Base-by-base conservation (phyloP, 495 filamentous ascomycete species). In the Wilcoxina mikolae region DNA sequence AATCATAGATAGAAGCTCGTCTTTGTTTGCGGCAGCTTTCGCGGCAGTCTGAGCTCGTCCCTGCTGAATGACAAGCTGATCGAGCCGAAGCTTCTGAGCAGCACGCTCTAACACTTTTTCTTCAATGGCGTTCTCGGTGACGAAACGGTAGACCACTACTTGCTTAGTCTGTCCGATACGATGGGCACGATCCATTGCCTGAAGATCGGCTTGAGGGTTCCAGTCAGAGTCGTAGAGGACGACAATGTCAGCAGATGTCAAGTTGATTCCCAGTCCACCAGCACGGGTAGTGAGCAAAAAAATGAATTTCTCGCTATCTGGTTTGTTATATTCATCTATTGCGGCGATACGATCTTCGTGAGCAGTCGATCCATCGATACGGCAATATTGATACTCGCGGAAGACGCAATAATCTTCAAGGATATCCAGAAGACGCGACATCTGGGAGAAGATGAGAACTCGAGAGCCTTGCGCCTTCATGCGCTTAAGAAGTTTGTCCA, bases 1-100 rank as follows among this genome's bases (percentile, higher is more conserved):
- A 60, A 99, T 99, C 93, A 99, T 96, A 51, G 77, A 85, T 10
- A 99, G 76, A 26, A 99, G 74, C 58, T 99, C 93, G 52, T 96
- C 93, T 67, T 99, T 99, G 43, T 85, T 93, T 5, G 90, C 84
- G 1, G 77, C 76, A 26, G 83, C 83, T 71, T 93, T 93, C 0
- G 82, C 81, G 27, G 85, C 84, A 53, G 87, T 87, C 68, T 95
- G 91, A 33, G 93, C 84, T 60, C 93, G 88, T 22, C 93, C 93
- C 74, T 99, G 93, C 59, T 99, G 93, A 62, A 99, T 99, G 53
- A 99, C 93, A n/a, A 99, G 77, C 69, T 96, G 91, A 63, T 99
- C 93, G 41, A 99, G 78, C 48, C 93, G 88, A 53, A 99, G 71
- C 67, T 99, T 99, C 64, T 99, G 93, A 1, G 93, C 93, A 4